phyloP scores from a whole-genome alignment of 352 stramenopile species.

The Globisporangium orthogonon region DNA sequence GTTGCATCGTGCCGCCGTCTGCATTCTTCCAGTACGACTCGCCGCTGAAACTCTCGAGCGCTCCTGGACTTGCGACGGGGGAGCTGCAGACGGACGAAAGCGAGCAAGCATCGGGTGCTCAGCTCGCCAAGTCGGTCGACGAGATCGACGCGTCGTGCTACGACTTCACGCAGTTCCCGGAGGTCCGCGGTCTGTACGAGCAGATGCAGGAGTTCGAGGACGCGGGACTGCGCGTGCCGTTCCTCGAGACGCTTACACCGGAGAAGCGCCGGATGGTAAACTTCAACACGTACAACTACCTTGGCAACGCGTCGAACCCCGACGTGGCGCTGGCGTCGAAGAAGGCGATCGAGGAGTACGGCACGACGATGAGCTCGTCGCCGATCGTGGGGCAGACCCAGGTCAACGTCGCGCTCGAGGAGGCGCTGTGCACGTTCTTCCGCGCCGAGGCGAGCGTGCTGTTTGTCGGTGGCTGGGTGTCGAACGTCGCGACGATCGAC shows the following conservation, averaged over 20 bases:
- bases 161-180: constrained; percentile 56
- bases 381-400: constrained; percentile 73
- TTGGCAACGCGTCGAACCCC: constrained; percentile 60
- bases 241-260: constrained; percentile 58
- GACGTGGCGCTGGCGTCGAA: constrained; percentile 47
- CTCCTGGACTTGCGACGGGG: constrained; percentile 45
- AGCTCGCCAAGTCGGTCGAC: constrained; percentile 37
- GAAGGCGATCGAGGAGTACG: constrained; percentile 59
- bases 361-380: constrained; percentile 76
- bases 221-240: constrained; percentile 63
- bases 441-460: constrained; percentile 44
- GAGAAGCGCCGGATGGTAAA: constrained; percentile 73
- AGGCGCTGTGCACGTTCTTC: constrained; percentile 60
- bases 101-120: constrained; percentile 1
- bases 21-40: constrained; percentile 71
- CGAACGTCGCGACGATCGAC: constrained; percentile 77
- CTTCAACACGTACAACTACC: constrained; percentile 87
- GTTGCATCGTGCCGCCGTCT: constrained; percentile 57
- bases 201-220: constrained; percentile 75
- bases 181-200: constrained; percentile 48
- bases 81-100: constrained; percentile 27
- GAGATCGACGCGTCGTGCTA: constrained; percentile 65
- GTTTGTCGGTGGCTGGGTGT: constrained; percentile 70
- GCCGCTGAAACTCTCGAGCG: constrained; percentile 48
- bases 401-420: constrained; percentile 66